phyloP scores from a whole-genome alignment of 1,284 basidiomycete genomes.

The Ganoderma lucidum region DNA sequence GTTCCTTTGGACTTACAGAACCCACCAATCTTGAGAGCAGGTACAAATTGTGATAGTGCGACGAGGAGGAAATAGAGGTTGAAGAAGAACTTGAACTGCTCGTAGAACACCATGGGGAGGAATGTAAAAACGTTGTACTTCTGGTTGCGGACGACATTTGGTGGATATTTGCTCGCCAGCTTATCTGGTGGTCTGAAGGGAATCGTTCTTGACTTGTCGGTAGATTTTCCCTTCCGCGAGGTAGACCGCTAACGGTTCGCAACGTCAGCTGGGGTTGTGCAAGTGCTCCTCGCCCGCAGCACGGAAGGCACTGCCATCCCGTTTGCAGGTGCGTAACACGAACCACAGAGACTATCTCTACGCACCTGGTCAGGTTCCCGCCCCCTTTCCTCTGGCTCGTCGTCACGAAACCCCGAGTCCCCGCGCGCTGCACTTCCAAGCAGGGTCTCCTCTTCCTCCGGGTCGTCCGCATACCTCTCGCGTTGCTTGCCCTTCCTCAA shows the following conservation, averaged over 20 bases:
- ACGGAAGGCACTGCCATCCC: background rate
- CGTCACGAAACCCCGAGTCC: slow-evolving; percentile 39
- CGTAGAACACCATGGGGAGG: slow-evolving; percentile 96
- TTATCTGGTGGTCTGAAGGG: slow-evolving; percentile 84
- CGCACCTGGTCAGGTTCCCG: slow-evolving; percentile 38
- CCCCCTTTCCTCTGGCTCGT: slow-evolving; percentile 34
- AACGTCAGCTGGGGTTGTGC: background rate
- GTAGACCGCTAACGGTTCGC: slow-evolving; percentile 41
- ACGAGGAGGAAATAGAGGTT: slow-evolving; percentile 99
- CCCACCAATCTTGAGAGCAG: slow-evolving; percentile 93
- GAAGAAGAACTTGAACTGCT: slow-evolving; percentile 99
- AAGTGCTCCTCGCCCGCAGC: background rate
- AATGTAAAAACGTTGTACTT: slow-evolving; percentile 98
- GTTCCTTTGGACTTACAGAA: slow-evolving; percentile 15
- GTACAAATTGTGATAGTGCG: slow-evolving; percentile 95
- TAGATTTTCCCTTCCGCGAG: slow-evolving; percentile 43
- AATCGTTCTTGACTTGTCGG: slow-evolving; percentile 80
- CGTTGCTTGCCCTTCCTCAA: slow-evolving; percentile 52
- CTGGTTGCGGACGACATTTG: slow-evolving; percentile 96
- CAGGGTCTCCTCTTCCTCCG: slow-evolving; percentile 63
- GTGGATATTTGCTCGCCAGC: slow-evolving; percentile 69
- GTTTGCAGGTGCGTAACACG: background rate
- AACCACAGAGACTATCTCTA: background rate
- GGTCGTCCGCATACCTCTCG: slow-evolving; percentile 64
- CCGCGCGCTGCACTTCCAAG: slow-evolving; percentile 52